Evolutionary conservation across 2,329 filamentous ascomycete species (phyloP).

Genomic region (Metarhizium sp.): DNA sequence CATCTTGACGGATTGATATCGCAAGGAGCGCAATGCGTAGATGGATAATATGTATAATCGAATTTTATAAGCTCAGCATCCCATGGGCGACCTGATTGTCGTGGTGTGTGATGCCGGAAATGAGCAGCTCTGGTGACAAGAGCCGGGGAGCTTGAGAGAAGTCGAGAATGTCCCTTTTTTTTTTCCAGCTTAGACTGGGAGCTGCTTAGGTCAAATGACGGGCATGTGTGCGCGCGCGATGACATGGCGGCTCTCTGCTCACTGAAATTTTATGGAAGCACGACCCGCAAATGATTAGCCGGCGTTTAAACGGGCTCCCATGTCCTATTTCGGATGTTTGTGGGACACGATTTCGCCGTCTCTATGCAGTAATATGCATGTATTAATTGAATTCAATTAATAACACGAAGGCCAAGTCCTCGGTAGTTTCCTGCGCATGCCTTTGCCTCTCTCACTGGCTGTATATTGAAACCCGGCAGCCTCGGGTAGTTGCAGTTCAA

Average conservation of each 20-base stretch:
- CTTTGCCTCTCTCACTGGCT: too few species aligned
- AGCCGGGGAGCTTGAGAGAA: not conserved
- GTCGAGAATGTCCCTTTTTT: not conserved
- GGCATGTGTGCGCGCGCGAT: not conserved
- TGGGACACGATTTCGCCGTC: too few species aligned
- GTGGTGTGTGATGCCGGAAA: not conserved
- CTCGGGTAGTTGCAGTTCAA: too few species aligned
- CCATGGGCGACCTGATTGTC: not conserved
- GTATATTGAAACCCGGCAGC: too few species aligned
- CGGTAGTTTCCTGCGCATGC: too few species aligned
- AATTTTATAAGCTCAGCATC: slow-evolving; percentile 2
- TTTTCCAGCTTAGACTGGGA: not conserved
- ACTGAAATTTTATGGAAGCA: slow-evolving; percentile 2
- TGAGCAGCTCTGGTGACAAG: not conserved
- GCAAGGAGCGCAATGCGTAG: not conserved
- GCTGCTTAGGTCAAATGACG: not conserved
- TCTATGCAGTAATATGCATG: too few species aligned
- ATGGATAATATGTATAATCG: not conserved
- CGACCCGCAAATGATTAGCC: slow-evolving; percentile 1
- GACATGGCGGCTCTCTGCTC: not conserved
- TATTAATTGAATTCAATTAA: too few species aligned
- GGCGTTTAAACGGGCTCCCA: not conserved
- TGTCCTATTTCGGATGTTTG: too few species aligned
- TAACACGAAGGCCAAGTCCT: too few species aligned
- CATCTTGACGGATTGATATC: slow-evolving; percentile 22